Evolutionary conservation across 2,329 filamentous ascomycete species (phyloP), one percentile per base, ranked within the genome.

Genomic region (Paracoccidioides lutzii): DNA sequence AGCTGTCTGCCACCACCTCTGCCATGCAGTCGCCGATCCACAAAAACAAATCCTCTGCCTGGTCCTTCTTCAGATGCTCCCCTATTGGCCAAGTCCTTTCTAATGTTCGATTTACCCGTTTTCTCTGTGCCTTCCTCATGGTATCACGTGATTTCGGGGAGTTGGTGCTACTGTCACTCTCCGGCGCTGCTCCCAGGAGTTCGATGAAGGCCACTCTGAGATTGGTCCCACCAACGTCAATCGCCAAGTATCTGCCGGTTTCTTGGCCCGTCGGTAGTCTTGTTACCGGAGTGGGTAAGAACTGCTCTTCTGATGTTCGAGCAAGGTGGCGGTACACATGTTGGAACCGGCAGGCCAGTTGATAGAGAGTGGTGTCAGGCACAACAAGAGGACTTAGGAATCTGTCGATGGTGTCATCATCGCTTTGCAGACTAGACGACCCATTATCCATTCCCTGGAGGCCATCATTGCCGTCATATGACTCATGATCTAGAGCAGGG

Each of bases 1-100:
- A 60, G 52, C 71, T 74, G 58, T 83, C 78, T 37, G 72, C 73
- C 14, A 91, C 82, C 3, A 90, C 85, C 58, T 85, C 77, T 12
- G 85, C 85, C 62, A 93, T 88, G 64, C 84, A 87, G 62, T 80
- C 75, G 32, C 87, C 88, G 61, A 93, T 88, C 87, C 87, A 93
- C n/a, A 78, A 71, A 67, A 93, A 93, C 2, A 91, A 73, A 56
- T 83, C 82, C 56, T 88, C 82, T 1, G 85, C 81, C 59, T 90
- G 84, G 61, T 89, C 82, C 67, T 73, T 78, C 61, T 79, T 79
- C 63, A 79, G 58, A 64, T 79, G 77, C 53, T 79, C 76, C 30
- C 72, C 76, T 58, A 79, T 79, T 3, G 76, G 76, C 77, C 77
- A 79, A 58, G 72, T 71, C 60, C 69, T 75, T 59, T 78, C 77